Evolutionary conservation across 1,284 basidiomycete genomes (phyloP).

Genomic region (Calocybe gambosa): DNA sequence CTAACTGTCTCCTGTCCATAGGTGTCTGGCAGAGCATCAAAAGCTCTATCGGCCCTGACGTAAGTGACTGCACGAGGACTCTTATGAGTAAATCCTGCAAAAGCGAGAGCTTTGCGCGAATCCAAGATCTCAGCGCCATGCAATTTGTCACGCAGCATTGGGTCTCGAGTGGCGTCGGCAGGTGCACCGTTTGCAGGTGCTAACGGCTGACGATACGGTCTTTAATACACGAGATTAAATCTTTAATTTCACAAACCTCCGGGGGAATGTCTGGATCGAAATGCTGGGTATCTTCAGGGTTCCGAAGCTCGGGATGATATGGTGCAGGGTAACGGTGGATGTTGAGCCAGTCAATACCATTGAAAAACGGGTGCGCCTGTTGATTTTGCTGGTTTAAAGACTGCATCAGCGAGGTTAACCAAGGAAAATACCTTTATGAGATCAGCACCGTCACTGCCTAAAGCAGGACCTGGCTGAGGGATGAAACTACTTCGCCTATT

Average conservation of each 20-base stretch:
- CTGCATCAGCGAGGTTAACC: constrained; percentile 1
- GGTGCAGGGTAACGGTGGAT: constrained; percentile 80
- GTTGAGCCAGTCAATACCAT: constrained; percentile 78
- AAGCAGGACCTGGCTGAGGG: constrained; percentile 36
- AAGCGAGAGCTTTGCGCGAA: constrained; percentile 86
- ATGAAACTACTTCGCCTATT: constrained; percentile 73
- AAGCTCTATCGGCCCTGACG: constrained; percentile 64
- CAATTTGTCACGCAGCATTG: constrained; percentile 76
- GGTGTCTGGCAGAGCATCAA: constrained; percentile 48
- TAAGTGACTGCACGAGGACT: constrained; percentile 73
- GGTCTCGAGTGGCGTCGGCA: constrained; percentile 81
- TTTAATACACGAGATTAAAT: constrained; percentile 21
- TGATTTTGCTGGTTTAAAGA: constrained; percentile 1
- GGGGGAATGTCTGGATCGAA: constrained; percentile 91
- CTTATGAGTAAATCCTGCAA: constrained; percentile 87
- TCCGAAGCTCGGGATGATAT: constrained; percentile 77
- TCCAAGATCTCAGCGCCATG: constrained; percentile 84
- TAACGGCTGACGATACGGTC: constrained; percentile 60
- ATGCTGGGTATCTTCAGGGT: constrained; percentile 82
- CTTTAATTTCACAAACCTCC: constrained; percentile 54
- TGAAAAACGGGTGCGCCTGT: constrained; percentile 84
- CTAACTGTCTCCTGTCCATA: constrained; percentile 45
- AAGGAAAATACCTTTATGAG: constrained; percentile 66
- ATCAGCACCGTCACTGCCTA: constrained; percentile 76
- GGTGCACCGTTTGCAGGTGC: constrained; percentile 84